phyloP scores from a whole-genome alignment of 2,329 filamentous ascomycete species.

The Paraconiothyrium sp. region DNA sequence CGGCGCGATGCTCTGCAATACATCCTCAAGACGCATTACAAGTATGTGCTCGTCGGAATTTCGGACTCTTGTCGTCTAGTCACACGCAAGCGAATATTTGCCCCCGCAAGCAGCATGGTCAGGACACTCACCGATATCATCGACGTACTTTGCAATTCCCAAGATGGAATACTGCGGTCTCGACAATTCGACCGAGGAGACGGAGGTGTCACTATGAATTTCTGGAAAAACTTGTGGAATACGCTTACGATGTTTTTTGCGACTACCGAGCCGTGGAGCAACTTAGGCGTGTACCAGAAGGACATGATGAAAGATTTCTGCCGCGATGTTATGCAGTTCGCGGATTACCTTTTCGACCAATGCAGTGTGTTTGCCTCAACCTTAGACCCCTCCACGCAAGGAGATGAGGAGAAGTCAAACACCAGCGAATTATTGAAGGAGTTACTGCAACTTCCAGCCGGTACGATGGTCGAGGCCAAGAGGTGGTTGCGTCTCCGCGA shows the following conservation, averaged over 20 bases:
- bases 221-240: constrained; percentile 88
- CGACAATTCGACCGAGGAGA: constrained; percentile 68
- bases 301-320: constrained; percentile 89
- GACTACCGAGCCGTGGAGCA: constrained; percentile 85
- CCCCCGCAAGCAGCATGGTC: constrained; percentile 67
- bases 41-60: constrained; percentile 65
- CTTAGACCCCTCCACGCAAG: constrained; percentile 55
- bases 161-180: constrained; percentile 69
- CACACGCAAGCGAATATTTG: constrained; percentile 66
- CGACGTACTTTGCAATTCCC: constrained; percentile 70
- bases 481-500: constrained; percentile 93
- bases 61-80: constrained; percentile 66
- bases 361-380: constrained; percentile 84
- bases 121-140: constrained; percentile 70
- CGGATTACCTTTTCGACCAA: constrained; percentile 83
- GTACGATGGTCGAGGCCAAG: constrained; percentile 73
- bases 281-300: constrained; percentile 72
- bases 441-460: constrained; percentile 71
- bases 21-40: constrained; percentile 66
- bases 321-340: constrained; percentile 93
- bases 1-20: constrained; percentile 69
- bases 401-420: constrained; percentile 49
- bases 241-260: constrained; percentile 82
- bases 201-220: constrained; percentile 72
- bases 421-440: constrained; percentile 55